A percentile compares a stretch with the other conserved stretches of the same genome.
Evolutionary conservation across 371 early-diverging fungal genomes (phyloP).

Genomic region (Apophysomyces trapeziformis): DNA sequence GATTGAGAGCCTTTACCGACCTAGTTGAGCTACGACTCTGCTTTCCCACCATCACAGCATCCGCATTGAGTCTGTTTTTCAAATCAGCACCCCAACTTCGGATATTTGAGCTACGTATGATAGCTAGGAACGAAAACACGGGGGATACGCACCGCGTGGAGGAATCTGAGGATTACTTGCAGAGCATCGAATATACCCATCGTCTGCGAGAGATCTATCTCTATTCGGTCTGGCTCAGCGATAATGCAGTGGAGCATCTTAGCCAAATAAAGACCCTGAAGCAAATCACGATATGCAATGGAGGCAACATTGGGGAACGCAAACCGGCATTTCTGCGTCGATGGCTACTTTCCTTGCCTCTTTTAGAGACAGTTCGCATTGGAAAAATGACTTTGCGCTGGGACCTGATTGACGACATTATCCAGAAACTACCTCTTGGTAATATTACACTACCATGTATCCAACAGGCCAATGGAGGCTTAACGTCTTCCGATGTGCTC

Average conservation of each 20-base stretch:
- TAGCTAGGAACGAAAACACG: not conserved
- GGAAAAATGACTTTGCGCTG: slow-evolving; percentile 16
- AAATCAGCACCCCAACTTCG: slow-evolving; percentile 10
- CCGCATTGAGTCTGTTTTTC: slow-evolving; percentile 16
- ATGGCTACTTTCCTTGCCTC: slow-evolving; percentile 11
- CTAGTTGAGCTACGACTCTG: slow-evolving; percentile 26
- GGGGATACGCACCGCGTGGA: not conserved
- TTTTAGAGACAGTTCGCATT: slow-evolving; percentile 10
- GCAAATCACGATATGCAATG: slow-evolving; percentile 15
- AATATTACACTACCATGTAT: not conserved
- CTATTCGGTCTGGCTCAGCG: slow-evolving; percentile 21
- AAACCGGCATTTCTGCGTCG: slow-evolving; percentile 15
- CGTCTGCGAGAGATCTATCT: slow-evolving; percentile 14
- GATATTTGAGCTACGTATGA: slow-evolving; percentile 24
- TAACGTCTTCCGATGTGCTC: not conserved
- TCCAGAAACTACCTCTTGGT: not conserved
- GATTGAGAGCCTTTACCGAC: slow-evolving; percentile 13
- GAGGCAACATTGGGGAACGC: slow-evolving; percentile 17
- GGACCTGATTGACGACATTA: slow-evolving; percentile 18
- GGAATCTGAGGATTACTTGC: slow-evolving; percentile 14
- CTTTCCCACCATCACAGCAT: slow-evolving; percentile 17
- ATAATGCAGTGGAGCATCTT: slow-evolving; percentile 1
- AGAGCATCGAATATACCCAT: not conserved
- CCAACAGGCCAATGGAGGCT: slow-evolving; percentile 4
- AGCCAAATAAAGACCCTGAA: slow-evolving; percentile 3